These are phyloP conservation scores for Dactylellina sp. DNA, from an alignment of 2,329 filamentous ascomycete genomes.

Conservation along the genomic window DNA sequence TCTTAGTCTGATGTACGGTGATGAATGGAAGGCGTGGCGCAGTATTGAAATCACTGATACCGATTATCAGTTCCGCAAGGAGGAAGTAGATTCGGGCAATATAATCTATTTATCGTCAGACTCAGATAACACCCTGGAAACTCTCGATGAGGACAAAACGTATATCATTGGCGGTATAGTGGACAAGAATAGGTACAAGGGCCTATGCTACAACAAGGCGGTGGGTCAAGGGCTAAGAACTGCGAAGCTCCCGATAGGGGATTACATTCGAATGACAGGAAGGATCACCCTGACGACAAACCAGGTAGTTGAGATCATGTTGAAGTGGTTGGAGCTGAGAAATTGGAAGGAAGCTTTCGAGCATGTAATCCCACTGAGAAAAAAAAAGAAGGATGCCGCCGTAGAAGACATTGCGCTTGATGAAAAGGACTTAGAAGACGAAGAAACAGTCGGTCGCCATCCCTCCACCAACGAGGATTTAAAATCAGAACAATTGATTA, in stretches of 20 bases:
- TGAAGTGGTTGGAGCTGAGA: constrained; percentile 87
- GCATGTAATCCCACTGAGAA: constrained; percentile 87
- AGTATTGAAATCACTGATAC: constrained; percentile 78
- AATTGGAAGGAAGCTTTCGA: constrained; percentile 94
- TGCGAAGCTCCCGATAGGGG: constrained; percentile 91
- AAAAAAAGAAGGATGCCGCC: constrained; percentile 64
- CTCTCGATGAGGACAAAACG: constrained; percentile 85
- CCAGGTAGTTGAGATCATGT: constrained; percentile 96
- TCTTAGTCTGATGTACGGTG: constrained; percentile 79
- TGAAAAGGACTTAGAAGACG: not conserved
- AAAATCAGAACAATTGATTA: not conserved
- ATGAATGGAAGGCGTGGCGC: constrained; percentile 82
- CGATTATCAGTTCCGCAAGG: constrained; percentile 76
- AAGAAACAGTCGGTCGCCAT: constrained; percentile 15
- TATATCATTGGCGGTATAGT: constrained; percentile 96
- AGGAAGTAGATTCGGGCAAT: constrained; percentile 77
- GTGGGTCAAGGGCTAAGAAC: constrained; percentile 81
- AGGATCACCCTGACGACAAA: constrained; percentile 90
- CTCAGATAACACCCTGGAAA: constrained; percentile 83
- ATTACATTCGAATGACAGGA: constrained; percentile 91
- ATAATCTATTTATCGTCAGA: constrained; percentile 93
- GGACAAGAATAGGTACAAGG: constrained; percentile 96
- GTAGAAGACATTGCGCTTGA: constrained; percentile 74
- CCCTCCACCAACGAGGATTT: not conserved
- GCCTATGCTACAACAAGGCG: constrained; percentile 87